Base-by-base conservation (phyloP, 805 yeast species). In the Kazachstania bromeliacearum region DNA sequence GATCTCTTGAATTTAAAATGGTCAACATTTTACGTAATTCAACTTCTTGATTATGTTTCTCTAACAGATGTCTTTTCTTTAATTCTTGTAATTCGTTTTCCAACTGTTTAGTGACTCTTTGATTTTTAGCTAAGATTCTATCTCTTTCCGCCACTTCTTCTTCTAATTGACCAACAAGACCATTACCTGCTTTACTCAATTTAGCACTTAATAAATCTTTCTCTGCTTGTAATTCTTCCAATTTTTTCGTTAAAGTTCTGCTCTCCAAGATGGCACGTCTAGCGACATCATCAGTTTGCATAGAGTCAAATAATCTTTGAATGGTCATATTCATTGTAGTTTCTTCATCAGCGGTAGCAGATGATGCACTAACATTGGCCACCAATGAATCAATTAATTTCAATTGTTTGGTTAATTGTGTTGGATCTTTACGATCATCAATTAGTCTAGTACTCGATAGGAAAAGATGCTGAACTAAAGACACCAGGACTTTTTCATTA, bases 281-380 rank as follows among this genome's bases (percentile, higher is more conserved):
- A 10, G 95, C 95, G 55, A 80, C 82, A 40, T 85, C 95, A 57
- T 92, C 97, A 0, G 96, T 85, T 47, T 79, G 79, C 60, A 88
- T 70, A 7, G 89, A 71, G 29, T 85, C 78, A 41, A 75, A 70
- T 28, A 92, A 67, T 37, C 79, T 66, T 51, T 85, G 92, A 23
- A 88, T 82, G 1, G 94, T 85, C 44, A 85, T 75, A 36, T 82
- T 85, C 54, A 85, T 70, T 14, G 85, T 79, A 8, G 81, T 69
- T 35, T 79, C 83, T 40, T 69, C 69, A 44, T 69, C 70, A 4
- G 51, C 38, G 1, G 75, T 55, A 3, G 34, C 9, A 25, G 71
- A 76, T 14, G 39, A 31, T 60, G 71, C 67, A 2, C 80, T 70
- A 10, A 80, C 75, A 50, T 78, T 77, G 28, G 84, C 77, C 22